phyloP scores from a whole-genome alignment of 192 early-diverging fungal species.

The Gorgonomyces haynaldii region DNA sequence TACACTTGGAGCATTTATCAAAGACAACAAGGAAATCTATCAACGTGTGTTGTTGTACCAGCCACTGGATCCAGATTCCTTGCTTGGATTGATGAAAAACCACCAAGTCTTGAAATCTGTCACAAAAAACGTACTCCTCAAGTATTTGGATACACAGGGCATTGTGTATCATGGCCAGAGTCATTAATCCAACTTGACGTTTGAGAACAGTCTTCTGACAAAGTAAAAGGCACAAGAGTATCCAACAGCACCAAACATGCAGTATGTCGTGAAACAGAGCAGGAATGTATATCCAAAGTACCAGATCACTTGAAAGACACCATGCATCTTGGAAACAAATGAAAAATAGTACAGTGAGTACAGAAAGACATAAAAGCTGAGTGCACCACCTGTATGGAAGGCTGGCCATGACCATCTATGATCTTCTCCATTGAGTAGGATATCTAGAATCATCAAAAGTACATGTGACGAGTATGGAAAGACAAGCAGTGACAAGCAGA shows the following conservation, averaged over 20 bases:
- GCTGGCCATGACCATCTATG: conserved; percentile 86
- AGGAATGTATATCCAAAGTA: conserved; percentile 86
- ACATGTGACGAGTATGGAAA: conserved; percentile 77
- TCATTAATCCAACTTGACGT: conserved; percentile 61
- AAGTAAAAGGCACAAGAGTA: conserved; percentile 68
- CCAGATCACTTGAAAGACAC: conserved; percentile 61
- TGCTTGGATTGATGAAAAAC: no score
- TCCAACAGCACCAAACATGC: conserved; percentile 68
- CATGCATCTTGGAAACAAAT: conserved; percentile 50
- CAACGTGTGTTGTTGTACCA: no score
- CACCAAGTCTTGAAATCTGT: no score
- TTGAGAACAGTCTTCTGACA: conserved; percentile 67
- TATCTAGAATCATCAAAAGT: conserved; percentile 32
- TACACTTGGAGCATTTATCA: no score
- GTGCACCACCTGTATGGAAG: conserved; percentile 74
- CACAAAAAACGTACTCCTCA: no score
- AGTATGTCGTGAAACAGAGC: conserved; percentile 62
- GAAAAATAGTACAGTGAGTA: conserved; percentile 82
- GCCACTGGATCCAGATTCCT: no score
- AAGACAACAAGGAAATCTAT: no score
- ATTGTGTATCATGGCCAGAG: no score
- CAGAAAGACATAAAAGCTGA: conserved; percentile 75
- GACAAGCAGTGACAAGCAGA: conserved; percentile 71
- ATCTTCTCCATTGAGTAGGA: conserved; percentile 79
- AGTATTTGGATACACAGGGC: no score